phyloP scores from a whole-genome alignment of 2,329 filamentous ascomycete species.

The Ceratocystis cubensis region DNA sequence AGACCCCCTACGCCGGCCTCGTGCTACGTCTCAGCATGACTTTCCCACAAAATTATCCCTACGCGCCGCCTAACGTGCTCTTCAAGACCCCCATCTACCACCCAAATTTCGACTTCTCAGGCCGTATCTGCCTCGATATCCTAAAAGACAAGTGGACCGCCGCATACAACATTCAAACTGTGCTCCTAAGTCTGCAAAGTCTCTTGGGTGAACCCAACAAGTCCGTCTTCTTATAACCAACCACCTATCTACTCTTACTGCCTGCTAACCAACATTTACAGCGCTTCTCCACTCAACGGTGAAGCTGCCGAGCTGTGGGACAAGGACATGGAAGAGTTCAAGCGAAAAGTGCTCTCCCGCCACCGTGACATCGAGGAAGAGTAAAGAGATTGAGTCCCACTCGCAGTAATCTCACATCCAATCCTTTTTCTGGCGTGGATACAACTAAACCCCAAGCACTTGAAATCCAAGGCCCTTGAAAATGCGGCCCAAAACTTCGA shows the following conservation, averaged over 20 bases:
- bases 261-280: conserved; percentile 30
- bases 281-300: conserved; percentile 85
- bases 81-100: conserved; percentile 99
- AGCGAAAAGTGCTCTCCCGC: conserved; percentile 55
- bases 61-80: conserved; percentile 76
- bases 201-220: conserved; percentile 96
- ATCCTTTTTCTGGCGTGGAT: neutral
- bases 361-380: conserved; percentile 55
- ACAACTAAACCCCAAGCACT: neutral
- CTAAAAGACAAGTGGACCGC: conserved; percentile 99
- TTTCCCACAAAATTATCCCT: conserved; percentile 89
- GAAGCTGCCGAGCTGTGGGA: conserved; percentile 96
- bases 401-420: neutral
- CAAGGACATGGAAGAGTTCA: conserved; percentile 73
- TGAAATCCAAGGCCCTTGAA: neutral
- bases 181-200: conserved; percentile 86
- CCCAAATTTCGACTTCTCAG: conserved; percentile 95
- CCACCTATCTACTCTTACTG: neutral
- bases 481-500: too few species aligned
- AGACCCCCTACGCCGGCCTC: conserved; percentile 79
- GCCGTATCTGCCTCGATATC: conserved; percentile 93
- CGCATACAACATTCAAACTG: conserved; percentile 90
- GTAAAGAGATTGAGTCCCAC: conserved; percentile 27
- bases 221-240: conserved; percentile 41
- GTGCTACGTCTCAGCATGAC: conserved; percentile 85